Conservation (phyloP, 208 protist species). For the Porcisia hertigi region DNA sequence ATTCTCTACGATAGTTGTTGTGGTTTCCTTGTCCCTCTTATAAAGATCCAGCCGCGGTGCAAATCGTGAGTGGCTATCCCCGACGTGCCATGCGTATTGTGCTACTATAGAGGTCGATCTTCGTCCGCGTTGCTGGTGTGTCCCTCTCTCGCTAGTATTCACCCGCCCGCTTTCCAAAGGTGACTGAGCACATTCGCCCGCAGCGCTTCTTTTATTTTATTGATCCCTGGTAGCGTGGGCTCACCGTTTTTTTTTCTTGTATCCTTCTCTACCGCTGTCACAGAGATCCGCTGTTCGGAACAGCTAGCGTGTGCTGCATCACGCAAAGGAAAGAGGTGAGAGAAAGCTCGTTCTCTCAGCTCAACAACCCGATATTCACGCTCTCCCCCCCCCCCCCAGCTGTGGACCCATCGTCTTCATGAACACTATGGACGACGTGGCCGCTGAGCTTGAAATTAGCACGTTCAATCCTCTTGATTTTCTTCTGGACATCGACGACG, state of each 20-base stretch:
- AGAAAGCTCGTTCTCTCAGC: not conserved
- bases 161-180: no score
- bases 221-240: not conserved
- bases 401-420: slow-evolving; percentile 1
- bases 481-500: slow-evolving; percentile 29
- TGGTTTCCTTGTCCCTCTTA: no score
- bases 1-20: no score
- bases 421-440: slow-evolving; percentile 18
- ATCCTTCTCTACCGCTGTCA: not conserved
- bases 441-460: slow-evolving; percentile 22
- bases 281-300: no score
- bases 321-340: not conserved
- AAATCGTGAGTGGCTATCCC: no score
- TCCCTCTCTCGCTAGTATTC: no score
- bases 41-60: no score
- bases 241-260: slow-evolving; percentile 1
- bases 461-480: slow-evolving; percentile 22
- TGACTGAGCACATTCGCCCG: no score
- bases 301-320: not conserved
- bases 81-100: no score
- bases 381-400: not conserved
- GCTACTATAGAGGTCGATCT: no score
- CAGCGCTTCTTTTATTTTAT: not conserved
- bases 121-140: no score
- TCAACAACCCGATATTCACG: not conserved